Conservation (phyloP, 345 rosid genomes). For the Schrenkiella parvula region DNA sequence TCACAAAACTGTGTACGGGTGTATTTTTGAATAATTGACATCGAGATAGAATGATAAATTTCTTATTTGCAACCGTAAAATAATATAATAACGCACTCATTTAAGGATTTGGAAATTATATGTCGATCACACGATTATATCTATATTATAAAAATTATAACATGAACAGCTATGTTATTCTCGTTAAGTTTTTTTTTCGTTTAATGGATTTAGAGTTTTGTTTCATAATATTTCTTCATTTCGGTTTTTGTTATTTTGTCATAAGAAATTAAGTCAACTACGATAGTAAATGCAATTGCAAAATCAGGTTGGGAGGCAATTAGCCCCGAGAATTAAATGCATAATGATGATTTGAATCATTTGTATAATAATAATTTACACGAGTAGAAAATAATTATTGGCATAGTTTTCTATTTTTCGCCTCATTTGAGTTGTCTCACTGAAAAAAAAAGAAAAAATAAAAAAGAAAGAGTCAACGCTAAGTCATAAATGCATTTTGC, state of each 20-base stretch:
- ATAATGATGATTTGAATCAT: conserved; percentile 24
- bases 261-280: not conserved
- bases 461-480: conserved; percentile 10
- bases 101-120: no score
- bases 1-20: no score
- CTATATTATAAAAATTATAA: no score
- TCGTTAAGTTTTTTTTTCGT: no score
- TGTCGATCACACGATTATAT: no score
- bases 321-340: conserved; percentile 23
- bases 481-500: conserved; percentile 24
- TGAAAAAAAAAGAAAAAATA: not conserved
- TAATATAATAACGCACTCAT: no score
- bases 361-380: not conserved
- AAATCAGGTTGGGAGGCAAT: conserved; percentile 20
- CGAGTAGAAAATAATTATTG: not conserved
- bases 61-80: no score
- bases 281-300: conserved; percentile 16
- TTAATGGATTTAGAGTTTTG: not conserved
- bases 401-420: not conserved
- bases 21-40: no score
- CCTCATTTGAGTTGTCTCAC: conserved; percentile 2
- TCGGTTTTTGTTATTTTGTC: not conserved
- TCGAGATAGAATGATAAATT: no score
- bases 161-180: no score
- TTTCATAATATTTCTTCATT: not conserved